phyloP scores from a whole-genome alignment of 2,329 filamentous ascomycete genomes.

The Curvularia verruculosa region DNA sequence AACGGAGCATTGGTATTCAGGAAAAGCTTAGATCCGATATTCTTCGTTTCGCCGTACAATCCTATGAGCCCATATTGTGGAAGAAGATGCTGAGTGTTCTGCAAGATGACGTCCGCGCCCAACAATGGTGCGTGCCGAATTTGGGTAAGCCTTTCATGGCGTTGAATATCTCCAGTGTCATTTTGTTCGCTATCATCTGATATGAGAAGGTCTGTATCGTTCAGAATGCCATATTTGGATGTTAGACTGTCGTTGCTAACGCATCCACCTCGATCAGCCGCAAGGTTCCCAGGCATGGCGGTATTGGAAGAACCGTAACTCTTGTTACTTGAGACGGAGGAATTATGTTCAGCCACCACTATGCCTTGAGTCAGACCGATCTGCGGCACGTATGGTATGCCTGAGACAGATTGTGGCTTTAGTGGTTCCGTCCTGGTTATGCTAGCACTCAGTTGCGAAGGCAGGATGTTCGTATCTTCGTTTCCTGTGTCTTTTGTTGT shows the following conservation, averaged over 20 bases:
- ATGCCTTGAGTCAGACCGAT: background rate
- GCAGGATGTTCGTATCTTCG: background rate
- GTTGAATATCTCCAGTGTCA: background rate
- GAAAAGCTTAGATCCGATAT: constrained; percentile 40
- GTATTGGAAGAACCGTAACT: background rate
- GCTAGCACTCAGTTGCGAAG: background rate
- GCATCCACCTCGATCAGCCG: background rate
- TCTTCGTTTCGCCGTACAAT: background rate
- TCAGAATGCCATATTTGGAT: background rate
- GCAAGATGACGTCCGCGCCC: background rate
- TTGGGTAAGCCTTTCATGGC: background rate
- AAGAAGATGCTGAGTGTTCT: background rate
- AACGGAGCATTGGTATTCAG: constrained; percentile 63
- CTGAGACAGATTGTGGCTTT: constrained; percentile 1
- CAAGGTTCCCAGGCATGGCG: background rate
- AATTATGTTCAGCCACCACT: background rate
- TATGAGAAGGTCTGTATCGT: background rate
- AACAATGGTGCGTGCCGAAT: constrained; percentile 2
- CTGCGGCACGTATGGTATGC: background rate
- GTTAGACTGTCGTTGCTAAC: background rate
- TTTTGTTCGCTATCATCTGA: background rate
- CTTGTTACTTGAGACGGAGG: background rate
- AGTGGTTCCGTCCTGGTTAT: background rate
- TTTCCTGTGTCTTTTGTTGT: background rate
- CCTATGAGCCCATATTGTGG: constrained; percentile 1